Evolutionary conservation across 805 yeast genomes (phyloP), one percentile per base, ranked within the genome.

Genomic region (Pichia heedii): DNA sequence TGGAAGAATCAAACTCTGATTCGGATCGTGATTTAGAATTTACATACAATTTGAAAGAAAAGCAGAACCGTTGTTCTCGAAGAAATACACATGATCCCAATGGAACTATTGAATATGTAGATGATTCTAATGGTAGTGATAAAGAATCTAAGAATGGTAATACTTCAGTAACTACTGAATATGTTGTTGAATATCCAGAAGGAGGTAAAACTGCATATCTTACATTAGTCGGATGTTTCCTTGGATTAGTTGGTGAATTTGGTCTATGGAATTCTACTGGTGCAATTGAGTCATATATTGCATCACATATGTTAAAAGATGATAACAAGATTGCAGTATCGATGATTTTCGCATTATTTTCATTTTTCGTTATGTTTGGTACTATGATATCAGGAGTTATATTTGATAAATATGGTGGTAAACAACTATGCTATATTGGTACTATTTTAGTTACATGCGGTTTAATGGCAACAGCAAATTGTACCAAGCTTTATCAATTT

Each of bases 241-340:
- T 76, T 30, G 84, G 85, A 3, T 61, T 77, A 47, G 56, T 75
- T 7, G 71, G 74, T 36, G 68, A 75, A 4, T 75, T 81, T 54
- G 94, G 94, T 1, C 50, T 83, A 24, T 67, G 79, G 60, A 83
- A 82, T 54, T 62, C 84, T 1, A 68, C 74, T 12, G 87, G 88
- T 43, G 81, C 79, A 1, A 67, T 82, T 33, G 84, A 82, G 58
- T 75, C 84, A 0, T 81, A 77, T 56, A 69, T 82, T 2, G 62
- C 75, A 3, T 58, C 61, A 16, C 72, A 80, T 54, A 79, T 77
- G 47, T 64, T 83, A 44, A 54, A 55, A 7, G 50, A 66, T 29
- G 57, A 68, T 20, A 66, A 76, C 15, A 43, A 41, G 11, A 67
- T 79, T 19, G 58, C 74, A 3, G 66, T 81, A 5, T 76, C 85